Evolutionary conservation across 2,329 filamentous ascomycete genomes (phyloP).

Genomic region (Emmonsia crescens): DNA sequence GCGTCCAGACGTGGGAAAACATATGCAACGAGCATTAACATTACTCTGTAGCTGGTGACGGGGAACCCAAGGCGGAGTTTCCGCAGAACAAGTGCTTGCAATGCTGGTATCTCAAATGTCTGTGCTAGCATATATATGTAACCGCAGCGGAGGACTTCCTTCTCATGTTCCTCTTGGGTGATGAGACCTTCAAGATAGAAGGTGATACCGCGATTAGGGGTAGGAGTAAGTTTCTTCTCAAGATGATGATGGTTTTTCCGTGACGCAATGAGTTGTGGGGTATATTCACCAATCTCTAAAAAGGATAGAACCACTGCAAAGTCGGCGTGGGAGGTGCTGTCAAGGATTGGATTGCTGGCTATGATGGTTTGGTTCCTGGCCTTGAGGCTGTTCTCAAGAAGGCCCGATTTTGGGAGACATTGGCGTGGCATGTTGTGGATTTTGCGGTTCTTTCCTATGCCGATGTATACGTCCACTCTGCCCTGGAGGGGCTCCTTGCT

Average conservation of each 20-base stretch:
- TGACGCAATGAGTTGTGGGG: not conserved
- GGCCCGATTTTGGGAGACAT: not conserved
- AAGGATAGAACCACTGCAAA: not conserved
- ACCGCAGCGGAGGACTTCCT: slow-evolving; percentile 3
- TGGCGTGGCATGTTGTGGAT: not conserved
- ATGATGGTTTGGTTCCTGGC: not conserved
- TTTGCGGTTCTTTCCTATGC: not conserved
- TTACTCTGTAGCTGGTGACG: not conserved
- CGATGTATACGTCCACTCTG: not conserved
- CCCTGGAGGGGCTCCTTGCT: not conserved
- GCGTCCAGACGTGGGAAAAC: not conserved
- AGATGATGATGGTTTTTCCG: not conserved
- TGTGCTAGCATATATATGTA: slow-evolving; percentile 5
- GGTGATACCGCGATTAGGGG: not conserved
- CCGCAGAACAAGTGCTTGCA: slow-evolving; percentile 4
- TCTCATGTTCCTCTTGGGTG: slow-evolving; percentile 2
- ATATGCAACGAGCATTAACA: slow-evolving; percentile 3
- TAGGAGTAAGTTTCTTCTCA: not conserved
- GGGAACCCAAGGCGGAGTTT: slow-evolving; percentile 5
- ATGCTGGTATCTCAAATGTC: slow-evolving; percentile 1
- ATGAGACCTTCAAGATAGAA: slow-evolving; percentile 7
- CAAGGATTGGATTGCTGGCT: not conserved
- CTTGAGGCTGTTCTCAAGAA: not conserved
- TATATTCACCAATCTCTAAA: not conserved
- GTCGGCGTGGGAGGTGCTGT: not conserved